Percentiles rank a stretch among this genome's conserved stretches.
phyloP scores from a whole-genome alignment of 2,329 filamentous ascomycete genomes.

The Stemphylium vesicarium region DNA sequence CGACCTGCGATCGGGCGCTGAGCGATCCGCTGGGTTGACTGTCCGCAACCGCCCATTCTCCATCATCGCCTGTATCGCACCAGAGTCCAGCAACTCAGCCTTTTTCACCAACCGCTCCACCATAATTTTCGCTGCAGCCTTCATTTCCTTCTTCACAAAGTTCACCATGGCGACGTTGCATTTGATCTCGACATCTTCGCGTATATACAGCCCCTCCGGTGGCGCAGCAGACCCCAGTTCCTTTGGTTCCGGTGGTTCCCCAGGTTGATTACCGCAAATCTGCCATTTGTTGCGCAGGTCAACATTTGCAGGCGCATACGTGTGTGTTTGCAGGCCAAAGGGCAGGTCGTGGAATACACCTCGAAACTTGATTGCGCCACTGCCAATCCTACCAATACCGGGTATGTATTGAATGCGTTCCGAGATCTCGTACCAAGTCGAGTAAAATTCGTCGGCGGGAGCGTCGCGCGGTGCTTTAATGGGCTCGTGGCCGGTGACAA shows the following conservation, averaged over 20 bases:
- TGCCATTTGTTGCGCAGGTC: conserved; percentile 73
- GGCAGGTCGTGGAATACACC: conserved; percentile 76
- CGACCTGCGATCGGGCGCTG: conserved; percentile 18
- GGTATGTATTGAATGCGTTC: conserved; percentile 73
- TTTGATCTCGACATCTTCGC: conserved; percentile 73
- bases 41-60: conserved; percentile 69
- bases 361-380: conserved; percentile 71
- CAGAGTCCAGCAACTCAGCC: conserved; percentile 71
- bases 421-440: conserved; percentile 75
- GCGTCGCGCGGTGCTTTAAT: conserved; percentile 72
- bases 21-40: conserved; percentile 55
- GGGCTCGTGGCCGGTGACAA: conserved; percentile 68
- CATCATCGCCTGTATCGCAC: conserved; percentile 71
- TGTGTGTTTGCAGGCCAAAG: conserved; percentile 74
- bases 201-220: conserved; percentile 69
- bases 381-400: conserved; percentile 69
- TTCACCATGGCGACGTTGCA: conserved; percentile 70
- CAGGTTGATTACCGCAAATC: conserved; percentile 72
- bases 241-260: conserved; percentile 66
- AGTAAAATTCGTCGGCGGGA: conserved; percentile 72
- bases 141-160: conserved; percentile 71
- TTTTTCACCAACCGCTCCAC: conserved; percentile 73
- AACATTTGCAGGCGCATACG: conserved; percentile 70
- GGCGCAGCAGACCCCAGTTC: conserved; percentile 71
- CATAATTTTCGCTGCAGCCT: conserved; percentile 71